Evolutionary conservation across 2,329 filamentous ascomycete genomes (phyloP).

Genomic region (Colletotrichum lentis): DNA sequence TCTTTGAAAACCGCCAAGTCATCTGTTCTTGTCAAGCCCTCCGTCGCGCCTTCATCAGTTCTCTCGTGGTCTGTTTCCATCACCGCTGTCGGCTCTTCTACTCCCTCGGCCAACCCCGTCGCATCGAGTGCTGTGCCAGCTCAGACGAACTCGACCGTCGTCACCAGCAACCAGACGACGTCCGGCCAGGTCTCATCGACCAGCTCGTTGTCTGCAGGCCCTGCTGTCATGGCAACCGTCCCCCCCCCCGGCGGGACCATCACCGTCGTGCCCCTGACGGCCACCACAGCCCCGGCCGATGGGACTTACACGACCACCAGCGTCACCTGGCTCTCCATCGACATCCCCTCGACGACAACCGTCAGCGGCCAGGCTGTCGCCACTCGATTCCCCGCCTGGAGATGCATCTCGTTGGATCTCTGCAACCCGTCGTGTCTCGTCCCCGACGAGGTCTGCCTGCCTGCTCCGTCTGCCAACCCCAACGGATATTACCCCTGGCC

Average conservation of each 20-base stretch:
- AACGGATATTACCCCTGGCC: slow-evolving; percentile 23
- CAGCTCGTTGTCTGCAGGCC: not conserved
- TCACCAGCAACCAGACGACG: not conserved
- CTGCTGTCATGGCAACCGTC: not conserved
- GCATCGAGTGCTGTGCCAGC: slow-evolving; percentile 23
- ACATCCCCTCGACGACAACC: not conserved
- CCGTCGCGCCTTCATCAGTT: not conserved
- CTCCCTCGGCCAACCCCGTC: not conserved
- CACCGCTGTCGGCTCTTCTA: too few relatives aligned
- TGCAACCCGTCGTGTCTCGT: slow-evolving; percentile 22
- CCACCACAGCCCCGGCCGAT: slow-evolving; percentile 1
- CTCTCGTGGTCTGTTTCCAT: not conserved
- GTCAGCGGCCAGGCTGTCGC: not conserved
- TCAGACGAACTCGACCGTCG: slow-evolving; percentile 3
- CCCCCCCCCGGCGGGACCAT: slow-evolving; percentile 15
- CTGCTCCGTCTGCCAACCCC: not conserved
- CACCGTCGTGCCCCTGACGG: slow-evolving; percentile 21
- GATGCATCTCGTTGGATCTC: slow-evolving; percentile 23
- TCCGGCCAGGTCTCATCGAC: not conserved
- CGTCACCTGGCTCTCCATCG: slow-evolving; percentile 33
- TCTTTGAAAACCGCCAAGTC: not conserved
- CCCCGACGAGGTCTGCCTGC: slow-evolving; percentile 12
- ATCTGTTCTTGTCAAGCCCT: not conserved
- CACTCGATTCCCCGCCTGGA: slow-evolving; percentile 17
- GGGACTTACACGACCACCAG: slow-evolving; percentile 23